Evolutionary conservation across 345 rosid genomes (phyloP), one percentile per base, ranked within the genome.

Genomic region (Crucihimalaya himalaica): DNA sequence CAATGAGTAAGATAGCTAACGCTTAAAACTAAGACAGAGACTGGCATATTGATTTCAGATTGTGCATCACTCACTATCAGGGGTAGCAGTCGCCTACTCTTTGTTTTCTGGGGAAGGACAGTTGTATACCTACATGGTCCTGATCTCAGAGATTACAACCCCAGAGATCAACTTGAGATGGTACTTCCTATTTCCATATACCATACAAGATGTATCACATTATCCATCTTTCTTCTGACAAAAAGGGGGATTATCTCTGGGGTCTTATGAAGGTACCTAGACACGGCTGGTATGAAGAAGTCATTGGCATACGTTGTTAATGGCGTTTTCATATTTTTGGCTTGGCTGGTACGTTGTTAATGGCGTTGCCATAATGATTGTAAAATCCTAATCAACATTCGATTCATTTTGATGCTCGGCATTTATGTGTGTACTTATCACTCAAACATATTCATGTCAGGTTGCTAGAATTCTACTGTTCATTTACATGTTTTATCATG

Each of bases 161-260:
- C 98, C 98, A 2, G 97, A 82, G 85, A 84, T 93, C 71, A 88
- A 93, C 74, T 59, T 93, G 86, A 89, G 98, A 93, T 93, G 98
- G 98, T 93, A 84, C 79, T 63, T 78, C 31, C 60, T 56, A 56
- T 29, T n/a, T 19, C 40, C 57, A 7, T 57, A 16, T 48, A 60
- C 62, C 5, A 5, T 46, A 56, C 63, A 63, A 18, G 6, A 40
- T 4, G 14, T 39, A 19, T 39, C 55, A 18, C 48, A 32, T 28
- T 6, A 66, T 9, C 71, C 43, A 39, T 39, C 12, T 63, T 64
- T 63, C 60, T 70, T 63, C 37, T 71, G 32, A 71, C 62, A 40
- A 25, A 53, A 35, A 43, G 54, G 8, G 2, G 42, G 47, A 18
- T 27, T 66, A 21, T 71, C 63, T 46, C 13, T 59, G 72, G 45